These are phyloP conservation scores for Penicillium brasilianum DNA, from an alignment of 2,329 filamentous ascomycete genomes.

Conservation along the genomic window DNA sequence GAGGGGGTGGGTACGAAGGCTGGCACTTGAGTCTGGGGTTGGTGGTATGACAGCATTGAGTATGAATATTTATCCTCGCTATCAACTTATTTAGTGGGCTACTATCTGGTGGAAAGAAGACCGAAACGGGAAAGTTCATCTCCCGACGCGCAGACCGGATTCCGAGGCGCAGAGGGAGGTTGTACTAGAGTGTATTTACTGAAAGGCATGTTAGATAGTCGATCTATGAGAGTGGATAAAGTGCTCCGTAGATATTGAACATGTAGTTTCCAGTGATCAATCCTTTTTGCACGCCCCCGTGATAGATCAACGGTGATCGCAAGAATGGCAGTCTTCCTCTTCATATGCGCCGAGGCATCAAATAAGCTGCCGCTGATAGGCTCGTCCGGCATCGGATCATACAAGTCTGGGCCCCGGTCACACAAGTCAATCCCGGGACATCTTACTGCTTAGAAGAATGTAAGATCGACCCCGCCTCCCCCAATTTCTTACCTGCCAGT, in stretches of 20 bases:
- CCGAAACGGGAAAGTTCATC: neutral
- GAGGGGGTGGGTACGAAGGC: conserved; percentile 4
- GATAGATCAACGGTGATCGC: neutral
- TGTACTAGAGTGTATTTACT: neutral
- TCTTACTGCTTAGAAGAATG: neutral
- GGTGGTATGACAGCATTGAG: too few relatives aligned
- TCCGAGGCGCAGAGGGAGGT: neutral
- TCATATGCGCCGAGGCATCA: conserved; percentile 29
- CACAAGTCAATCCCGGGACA: neutral
- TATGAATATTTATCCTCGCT: too few relatives aligned
- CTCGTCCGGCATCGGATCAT: conserved; percentile 4
- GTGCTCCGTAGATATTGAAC: too few relatives aligned
- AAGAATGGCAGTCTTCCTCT: neutral
- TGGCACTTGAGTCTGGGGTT: neutral
- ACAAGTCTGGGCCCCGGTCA: neutral
- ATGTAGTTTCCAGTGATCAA: too few relatives aligned
- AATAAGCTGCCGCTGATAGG: conserved; percentile 38
- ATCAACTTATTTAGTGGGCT: neutral
- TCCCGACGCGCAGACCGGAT: neutral
- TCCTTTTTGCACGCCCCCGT: neutral
- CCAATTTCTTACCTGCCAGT: too few relatives aligned
- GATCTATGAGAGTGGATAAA: neutral
- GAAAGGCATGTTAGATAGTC: neutral
- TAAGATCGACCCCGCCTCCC: neutral
- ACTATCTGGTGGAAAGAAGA: neutral